Conservation (phyloP, 345 rosid species). For the Schrenkiella parvula region DNA sequence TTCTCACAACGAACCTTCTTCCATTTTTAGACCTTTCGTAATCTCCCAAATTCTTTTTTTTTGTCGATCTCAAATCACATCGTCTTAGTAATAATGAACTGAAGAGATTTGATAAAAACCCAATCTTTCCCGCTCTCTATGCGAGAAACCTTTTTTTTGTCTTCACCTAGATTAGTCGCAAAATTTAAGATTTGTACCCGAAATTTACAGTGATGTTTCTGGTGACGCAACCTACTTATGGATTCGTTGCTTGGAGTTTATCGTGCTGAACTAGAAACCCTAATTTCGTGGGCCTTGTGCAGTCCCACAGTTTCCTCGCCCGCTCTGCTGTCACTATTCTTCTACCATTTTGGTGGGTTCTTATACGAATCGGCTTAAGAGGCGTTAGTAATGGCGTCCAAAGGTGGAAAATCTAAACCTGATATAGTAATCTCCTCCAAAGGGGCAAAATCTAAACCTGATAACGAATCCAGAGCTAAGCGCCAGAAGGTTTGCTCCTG, state of each 20-base stretch:
- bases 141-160: not conserved
- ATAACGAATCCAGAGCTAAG: slow-evolving; percentile 77
- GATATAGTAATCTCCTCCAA: slow-evolving; percentile 45
- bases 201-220: not conserved
- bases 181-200: slow-evolving; percentile 11
- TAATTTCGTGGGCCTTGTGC: slow-evolving; percentile 16
- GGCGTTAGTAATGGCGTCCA: slow-evolving; percentile 29
- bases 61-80: slow-evolving; percentile 15
- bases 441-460: slow-evolving; percentile 46
- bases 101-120: slow-evolving; percentile 6
- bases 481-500: slow-evolving; percentile 66
- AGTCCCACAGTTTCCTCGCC: not conserved
- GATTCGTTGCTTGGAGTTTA: slow-evolving; percentile 14
- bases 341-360: not conserved
- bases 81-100: not conserved
- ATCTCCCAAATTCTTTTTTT: not conserved
- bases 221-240: not conserved
- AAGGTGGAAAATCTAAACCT: slow-evolving; percentile 45
- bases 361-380: not conserved
- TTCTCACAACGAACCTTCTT: not conserved
- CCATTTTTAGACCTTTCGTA: slow-evolving; percentile 1
- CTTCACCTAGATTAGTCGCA: not conserved
- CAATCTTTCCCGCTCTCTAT: not conserved
- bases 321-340: slow-evolving; percentile 2
- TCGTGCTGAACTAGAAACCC: slow-evolving; percentile 27